Evolutionary conservation across 2,329 filamentous ascomycete species (phyloP).

Genomic region (Ceratocystis cubensis): DNA sequence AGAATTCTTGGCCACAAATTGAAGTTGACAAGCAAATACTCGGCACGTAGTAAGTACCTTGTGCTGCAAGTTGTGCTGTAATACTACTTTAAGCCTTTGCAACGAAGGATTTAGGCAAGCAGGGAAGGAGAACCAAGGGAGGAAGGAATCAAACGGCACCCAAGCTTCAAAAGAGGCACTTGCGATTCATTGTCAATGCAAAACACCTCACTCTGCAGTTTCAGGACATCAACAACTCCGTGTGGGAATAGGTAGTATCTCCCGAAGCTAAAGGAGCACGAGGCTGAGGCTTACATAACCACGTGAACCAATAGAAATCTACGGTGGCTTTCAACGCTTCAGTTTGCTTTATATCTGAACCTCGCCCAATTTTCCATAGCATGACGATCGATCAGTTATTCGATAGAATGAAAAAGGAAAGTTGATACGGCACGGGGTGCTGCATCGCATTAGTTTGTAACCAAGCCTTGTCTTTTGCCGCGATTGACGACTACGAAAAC

Average conservation of each 20-base stretch:
- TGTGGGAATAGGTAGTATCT: neutral
- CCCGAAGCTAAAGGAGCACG: too few species aligned
- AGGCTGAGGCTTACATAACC: too few species aligned
- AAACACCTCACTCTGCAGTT: neutral
- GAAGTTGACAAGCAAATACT: neutral
- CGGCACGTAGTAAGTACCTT: neutral
- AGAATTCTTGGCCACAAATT: neutral
- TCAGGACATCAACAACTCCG: neutral
- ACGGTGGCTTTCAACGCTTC: too few species aligned
- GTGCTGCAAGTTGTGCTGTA: neutral
- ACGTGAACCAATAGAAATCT: too few species aligned
- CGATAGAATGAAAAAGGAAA: too few species aligned
- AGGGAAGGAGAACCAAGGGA: neutral
- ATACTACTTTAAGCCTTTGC: neutral
- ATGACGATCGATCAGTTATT: too few species aligned
- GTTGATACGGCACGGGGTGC: neutral
- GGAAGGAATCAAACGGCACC: neutral
- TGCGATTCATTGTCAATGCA: neutral
- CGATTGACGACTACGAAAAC: too few species aligned
- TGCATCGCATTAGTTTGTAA: neutral
- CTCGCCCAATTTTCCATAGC: too few species aligned
- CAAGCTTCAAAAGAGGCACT: conserved; percentile 9
- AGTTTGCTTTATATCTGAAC: too few species aligned
- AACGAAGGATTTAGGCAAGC: conserved; percentile 1
- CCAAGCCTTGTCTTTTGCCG: neutral